Conservation (phyloP, 1,284 basidiomycete species). For the Trichosporon ovoides region DNA sequence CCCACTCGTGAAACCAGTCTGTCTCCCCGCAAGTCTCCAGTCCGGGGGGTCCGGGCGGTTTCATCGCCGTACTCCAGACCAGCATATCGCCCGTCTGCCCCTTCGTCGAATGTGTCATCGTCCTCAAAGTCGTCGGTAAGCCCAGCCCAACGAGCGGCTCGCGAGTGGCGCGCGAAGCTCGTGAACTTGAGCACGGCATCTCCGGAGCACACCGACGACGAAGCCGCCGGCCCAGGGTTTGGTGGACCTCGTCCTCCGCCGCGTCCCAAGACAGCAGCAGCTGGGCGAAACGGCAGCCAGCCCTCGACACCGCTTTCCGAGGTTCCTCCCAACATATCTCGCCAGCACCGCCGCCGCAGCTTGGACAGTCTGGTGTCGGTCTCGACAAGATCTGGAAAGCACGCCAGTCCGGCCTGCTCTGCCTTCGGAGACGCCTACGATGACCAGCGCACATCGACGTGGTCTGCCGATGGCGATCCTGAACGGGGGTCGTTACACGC, state of each 20-base stretch:
- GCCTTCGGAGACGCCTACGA: neutral
- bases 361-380: neutral
- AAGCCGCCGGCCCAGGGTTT: slow-evolving; percentile 1
- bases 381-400: neutral
- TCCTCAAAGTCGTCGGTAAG: neutral
- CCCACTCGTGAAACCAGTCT: neutral
- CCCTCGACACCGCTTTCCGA: slow-evolving; percentile 2
- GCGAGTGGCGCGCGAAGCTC: slow-evolving; percentile 3
- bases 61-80: slow-evolving; percentile 2
- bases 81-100: neutral
- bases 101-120: neutral
- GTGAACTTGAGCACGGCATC: neutral
- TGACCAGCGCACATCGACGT: neutral
- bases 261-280: slow-evolving; percentile 1
- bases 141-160: neutral
- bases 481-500: neutral
- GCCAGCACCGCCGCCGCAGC: slow-evolving; percentile 1
- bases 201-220: neutral
- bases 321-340: neutral
- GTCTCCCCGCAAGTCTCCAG: slow-evolving; percentile 2
- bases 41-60: neutral
- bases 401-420: neutral
- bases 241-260: slow-evolving; percentile 1
- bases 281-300: neutral
- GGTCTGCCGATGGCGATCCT: neutral